phyloP scores from a whole-genome alignment of 371 early-diverging fungal species.

The Mortierella sp. region DNA sequence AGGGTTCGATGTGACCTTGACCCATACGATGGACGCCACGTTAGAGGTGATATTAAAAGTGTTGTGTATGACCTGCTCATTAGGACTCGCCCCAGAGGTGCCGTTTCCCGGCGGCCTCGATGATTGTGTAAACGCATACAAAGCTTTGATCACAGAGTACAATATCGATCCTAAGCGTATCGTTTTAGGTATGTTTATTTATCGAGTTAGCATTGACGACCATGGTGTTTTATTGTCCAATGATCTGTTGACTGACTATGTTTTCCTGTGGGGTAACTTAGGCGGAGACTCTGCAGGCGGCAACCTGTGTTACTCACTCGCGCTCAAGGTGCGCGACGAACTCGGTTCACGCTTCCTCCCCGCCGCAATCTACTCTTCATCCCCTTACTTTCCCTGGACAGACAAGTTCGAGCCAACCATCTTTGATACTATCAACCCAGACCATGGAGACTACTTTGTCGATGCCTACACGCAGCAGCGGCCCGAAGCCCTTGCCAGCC shows the following conservation, averaged over 20 bases:
- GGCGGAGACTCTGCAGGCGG: constrained; percentile 37
- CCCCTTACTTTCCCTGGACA: background rate
- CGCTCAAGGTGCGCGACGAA: constrained; percentile 27
- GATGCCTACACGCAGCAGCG: constrained; percentile 6
- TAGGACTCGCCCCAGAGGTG: constrained; percentile 45
- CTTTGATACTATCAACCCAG: background rate
- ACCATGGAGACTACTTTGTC: background rate
- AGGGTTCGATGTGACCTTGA: background rate
- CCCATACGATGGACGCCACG: background rate
- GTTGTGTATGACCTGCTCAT: background rate
- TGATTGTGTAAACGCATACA: constrained; percentile 57
- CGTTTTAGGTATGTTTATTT: constrained; percentile 46
- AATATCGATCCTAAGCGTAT: constrained; percentile 47
- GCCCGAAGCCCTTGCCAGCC: constrained; percentile 9
- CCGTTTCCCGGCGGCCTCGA: constrained; percentile 49
- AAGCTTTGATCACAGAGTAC: constrained; percentile 48
- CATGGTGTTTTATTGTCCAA: too few relatives aligned
- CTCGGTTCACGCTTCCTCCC: too few relatives aligned
- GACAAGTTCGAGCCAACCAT: background rate
- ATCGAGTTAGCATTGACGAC: background rate
- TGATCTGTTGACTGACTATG: background rate
- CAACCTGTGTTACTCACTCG: constrained; percentile 5
- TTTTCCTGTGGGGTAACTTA: background rate
- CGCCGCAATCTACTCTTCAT: background rate
- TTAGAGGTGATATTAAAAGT: background rate